These are phyloP conservation scores for Pythium rhizo-oryzae DNA, from an alignment of 352 stramenopile species.

Conservation along the genomic window DNA sequence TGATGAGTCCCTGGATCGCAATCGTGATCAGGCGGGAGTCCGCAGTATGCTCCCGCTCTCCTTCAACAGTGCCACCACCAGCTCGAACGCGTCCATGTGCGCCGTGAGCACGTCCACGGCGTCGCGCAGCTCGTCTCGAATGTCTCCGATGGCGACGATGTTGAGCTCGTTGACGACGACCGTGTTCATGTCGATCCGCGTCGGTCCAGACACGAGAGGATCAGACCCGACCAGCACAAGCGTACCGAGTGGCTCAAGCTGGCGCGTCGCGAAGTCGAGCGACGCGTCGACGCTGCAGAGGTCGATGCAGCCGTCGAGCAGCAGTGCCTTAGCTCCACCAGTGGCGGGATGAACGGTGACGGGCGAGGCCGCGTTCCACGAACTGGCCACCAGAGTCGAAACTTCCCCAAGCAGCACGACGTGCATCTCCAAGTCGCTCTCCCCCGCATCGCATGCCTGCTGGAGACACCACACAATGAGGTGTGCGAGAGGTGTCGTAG, in stretches of 20 bases:
- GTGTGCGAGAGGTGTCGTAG: not conserved
- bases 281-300: conserved; percentile 51
- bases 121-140: conserved; percentile 29
- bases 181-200: conserved; percentile 65
- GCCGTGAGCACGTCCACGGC: conserved; percentile 44
- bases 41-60: not conserved
- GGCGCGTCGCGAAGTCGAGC: conserved; percentile 39
- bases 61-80: not conserved
- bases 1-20: not conserved
- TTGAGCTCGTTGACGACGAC: conserved; percentile 73
- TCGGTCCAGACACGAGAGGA: not conserved
- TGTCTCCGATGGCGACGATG: conserved; percentile 44
- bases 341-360: conserved; percentile 3
- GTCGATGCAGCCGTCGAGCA: conserved; percentile 52
- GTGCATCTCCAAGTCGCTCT: not conserved
- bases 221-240: conserved; percentile 23
- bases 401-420: conserved; percentile 9
- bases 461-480: conserved; percentile 7
- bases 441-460: not conserved
- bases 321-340: not conserved
- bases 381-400: not conserved
- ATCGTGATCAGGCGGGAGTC: not conserved
- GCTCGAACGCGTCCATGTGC: not conserved
- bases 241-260: conserved; percentile 34
- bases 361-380: not conserved